Conservation (phyloP, 331 rosid genomes). For the Malus hybrid region DNA sequence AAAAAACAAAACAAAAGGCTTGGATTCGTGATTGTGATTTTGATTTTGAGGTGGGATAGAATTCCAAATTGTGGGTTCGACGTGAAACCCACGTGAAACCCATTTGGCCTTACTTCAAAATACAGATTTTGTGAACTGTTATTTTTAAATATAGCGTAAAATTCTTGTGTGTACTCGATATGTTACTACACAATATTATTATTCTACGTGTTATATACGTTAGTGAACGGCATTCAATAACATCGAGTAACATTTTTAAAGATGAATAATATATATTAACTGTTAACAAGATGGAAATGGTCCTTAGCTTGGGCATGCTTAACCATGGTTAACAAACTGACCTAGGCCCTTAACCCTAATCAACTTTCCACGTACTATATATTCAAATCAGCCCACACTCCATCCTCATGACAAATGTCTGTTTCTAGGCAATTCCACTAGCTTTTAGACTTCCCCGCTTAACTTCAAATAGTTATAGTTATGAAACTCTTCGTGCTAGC, state of each 20-base stretch:
- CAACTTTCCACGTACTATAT: conserved; percentile 33
- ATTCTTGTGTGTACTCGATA: too few relatives aligned
- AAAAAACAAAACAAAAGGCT: not conserved
- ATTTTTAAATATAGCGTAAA: too few relatives aligned
- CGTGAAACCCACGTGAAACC: not conserved
- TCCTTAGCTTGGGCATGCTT: not conserved
- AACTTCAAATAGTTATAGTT: not conserved
- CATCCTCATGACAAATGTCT: conserved; percentile 31
- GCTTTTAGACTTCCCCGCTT: not conserved
- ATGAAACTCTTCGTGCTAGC: conserved; percentile 30
- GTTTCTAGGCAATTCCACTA: conserved; percentile 15
- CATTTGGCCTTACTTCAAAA: not conserved
- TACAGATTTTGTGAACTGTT: too few relatives aligned
- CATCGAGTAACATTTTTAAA: not conserved
- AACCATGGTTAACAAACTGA: conserved; percentile 8
- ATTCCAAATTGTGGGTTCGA: not conserved
- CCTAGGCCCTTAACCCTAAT: not conserved
- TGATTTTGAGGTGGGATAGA: not conserved
- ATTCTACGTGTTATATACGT: too few relatives aligned
- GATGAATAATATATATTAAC: not conserved
- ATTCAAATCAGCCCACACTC: conserved; percentile 26
- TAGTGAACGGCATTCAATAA: too few relatives aligned
- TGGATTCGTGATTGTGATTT: not conserved
- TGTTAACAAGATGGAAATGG: too few relatives aligned
- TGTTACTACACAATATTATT: too few relatives aligned